Conservation (phyloP, 1,284 basidiomycete species). For the Rhodotorula sp. region DNA sequence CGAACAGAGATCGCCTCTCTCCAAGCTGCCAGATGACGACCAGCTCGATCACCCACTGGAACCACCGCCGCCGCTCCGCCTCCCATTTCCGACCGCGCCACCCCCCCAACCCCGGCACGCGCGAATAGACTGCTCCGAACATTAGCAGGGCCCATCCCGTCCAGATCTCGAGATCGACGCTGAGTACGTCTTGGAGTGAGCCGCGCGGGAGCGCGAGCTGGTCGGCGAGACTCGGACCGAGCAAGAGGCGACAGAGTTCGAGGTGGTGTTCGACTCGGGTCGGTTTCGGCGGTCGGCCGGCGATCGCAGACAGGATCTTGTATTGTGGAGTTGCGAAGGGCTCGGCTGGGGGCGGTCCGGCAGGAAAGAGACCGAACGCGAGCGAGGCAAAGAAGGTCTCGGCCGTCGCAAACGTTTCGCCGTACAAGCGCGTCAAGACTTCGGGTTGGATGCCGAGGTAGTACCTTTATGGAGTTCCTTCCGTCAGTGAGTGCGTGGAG, state of each 20-base stretch:
- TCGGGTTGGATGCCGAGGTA: constrained; percentile 41
- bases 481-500: background rate
- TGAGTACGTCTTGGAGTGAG: constrained; percentile 3
- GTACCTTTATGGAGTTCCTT: constrained; percentile 12
- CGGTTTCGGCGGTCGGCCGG: constrained; percentile 31
- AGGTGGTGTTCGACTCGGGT: constrained; percentile 27
- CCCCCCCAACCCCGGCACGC: background rate
- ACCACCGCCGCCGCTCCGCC: constrained; percentile 22
- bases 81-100: constrained; percentile 34
- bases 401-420: constrained; percentile 18
- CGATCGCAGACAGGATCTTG: constrained; percentile 40
- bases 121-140: constrained; percentile 30
- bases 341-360: constrained; percentile 20
- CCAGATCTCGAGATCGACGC: constrained; percentile 26
- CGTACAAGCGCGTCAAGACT: constrained; percentile 31
- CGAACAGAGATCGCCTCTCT: constrained; percentile 38
- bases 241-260: constrained; percentile 34
- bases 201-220: constrained; percentile 39
- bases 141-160: constrained; percentile 22
- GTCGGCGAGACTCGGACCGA: constrained; percentile 35
- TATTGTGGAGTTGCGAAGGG: constrained; percentile 35
- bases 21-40: constrained; percentile 42
- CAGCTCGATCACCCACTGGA: constrained; percentile 33
- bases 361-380: constrained; percentile 38
- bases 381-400: constrained; percentile 42